These are phyloP conservation scores for Diplodia intermedia DNA, from an alignment of 2,329 filamentous ascomycete genomes.

Conservation along the genomic window DNA sequence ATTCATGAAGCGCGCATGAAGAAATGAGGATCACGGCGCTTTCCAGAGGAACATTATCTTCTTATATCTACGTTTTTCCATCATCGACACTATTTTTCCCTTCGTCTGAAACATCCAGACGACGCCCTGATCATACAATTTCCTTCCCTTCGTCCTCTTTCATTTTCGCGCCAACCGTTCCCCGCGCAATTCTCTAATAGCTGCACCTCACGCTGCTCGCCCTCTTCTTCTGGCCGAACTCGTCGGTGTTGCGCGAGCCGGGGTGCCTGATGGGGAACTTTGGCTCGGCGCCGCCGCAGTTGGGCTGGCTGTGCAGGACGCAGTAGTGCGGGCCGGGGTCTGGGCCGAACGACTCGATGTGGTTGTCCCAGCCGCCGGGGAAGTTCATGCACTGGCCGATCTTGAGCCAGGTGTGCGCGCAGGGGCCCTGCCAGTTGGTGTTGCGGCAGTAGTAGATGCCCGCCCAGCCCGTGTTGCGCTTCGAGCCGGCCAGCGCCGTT, in stretches of 20 bases:
- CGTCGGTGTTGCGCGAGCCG: slow-evolving; percentile 13
- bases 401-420: neutral
- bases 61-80: too few species aligned
- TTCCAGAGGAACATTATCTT: too few species aligned
- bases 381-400: slow-evolving; percentile 18
- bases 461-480: neutral
- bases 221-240: neutral
- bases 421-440: neutral
- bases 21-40: too few species aligned
- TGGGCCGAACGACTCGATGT: slow-evolving; percentile 5
- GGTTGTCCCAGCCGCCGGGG: neutral
- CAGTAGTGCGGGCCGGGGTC: slow-evolving; percentile 12
- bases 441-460: slow-evolving; percentile 19
- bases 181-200: neutral
- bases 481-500: neutral
- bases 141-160: neutral
- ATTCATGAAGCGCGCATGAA: too few species aligned
- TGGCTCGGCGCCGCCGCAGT: slow-evolving; percentile 4
- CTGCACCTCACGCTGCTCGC: slow-evolving; percentile 9
- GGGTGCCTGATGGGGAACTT: slow-evolving; percentile 8
- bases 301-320: neutral
- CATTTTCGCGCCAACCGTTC: too few species aligned
- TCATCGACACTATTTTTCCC: too few species aligned
- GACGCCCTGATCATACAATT: neutral
- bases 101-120: neutral